These are phyloP conservation scores for Spathaspora hagerdaliae DNA, from an alignment of 805 yeast species.

Conservation along the genomic window DNA sequence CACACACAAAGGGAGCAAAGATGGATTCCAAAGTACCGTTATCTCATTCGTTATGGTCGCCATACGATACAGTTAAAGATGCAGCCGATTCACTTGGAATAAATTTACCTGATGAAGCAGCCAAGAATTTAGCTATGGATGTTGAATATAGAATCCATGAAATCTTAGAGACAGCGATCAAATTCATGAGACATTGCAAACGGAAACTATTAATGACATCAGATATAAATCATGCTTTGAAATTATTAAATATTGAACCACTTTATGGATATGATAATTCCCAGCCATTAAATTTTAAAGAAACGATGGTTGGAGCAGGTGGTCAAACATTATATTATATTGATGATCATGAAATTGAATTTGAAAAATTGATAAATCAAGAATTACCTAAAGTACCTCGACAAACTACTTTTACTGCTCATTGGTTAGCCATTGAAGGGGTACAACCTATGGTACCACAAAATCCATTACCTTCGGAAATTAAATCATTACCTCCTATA, in stretches of 20 bases:
- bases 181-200: constrained; percentile 93
- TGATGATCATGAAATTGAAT: constrained; percentile 90
- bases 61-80: constrained; percentile 93
- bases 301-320: constrained; percentile 77
- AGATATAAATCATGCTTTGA: constrained; percentile 78
- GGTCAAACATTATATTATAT: constrained; percentile 92
- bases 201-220: constrained; percentile 74
- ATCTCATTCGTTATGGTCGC: constrained; percentile 95
- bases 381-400: constrained; percentile 96
- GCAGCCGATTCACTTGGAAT: constrained; percentile 92
- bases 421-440: constrained; percentile 98
- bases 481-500: constrained; percentile 70
- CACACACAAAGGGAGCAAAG: neutral
- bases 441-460: constrained; percentile 98
- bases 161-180: constrained; percentile 90
- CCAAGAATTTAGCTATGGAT: constrained; percentile 95
- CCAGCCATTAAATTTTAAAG: constrained; percentile 73
- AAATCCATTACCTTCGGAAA: constrained; percentile 81
- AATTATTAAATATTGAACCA: constrained; percentile 89
- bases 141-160: constrained; percentile 97
- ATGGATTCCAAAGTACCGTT: constrained; percentile 50
- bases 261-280: constrained; percentile 79
- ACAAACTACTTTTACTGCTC: constrained; percentile 87
- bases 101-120: constrained; percentile 82
- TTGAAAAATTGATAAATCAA: constrained; percentile 87